Evolutionary conservation across 257 asterid genomes (phyloP), one percentile per base, ranked within the genome.

Genomic region (Jacaranda mimosifolia): DNA sequence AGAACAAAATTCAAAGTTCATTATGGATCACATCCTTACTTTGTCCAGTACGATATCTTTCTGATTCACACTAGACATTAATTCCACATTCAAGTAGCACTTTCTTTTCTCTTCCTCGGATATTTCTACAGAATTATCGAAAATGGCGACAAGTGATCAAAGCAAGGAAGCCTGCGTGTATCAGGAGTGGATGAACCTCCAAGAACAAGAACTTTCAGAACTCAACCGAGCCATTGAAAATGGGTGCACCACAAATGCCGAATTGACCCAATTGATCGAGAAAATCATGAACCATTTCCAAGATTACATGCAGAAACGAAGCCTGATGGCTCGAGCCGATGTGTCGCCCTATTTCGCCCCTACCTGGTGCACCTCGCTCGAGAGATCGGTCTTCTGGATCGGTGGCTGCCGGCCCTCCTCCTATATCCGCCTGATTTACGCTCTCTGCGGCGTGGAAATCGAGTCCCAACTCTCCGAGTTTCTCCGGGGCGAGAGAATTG

Each of bases 391-490:
- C n/a, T 78, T 77, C 1, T 90, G 93, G 96, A 79, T 88, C 77
- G 90, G 84, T 3, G 89, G 93, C 0, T 90, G 96, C 78, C 66
- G 93, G 4, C 95, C 95, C 9, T 78, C 91, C 26, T 78, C 86
- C 32, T 83, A 76, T 63, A 45, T 84, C 74, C 86, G 93, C 6
- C 88, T 86, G 11, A 77, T 74, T 19, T 82, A 88, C 73, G 89
- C 86, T 0, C 82, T 90, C 12, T 82, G 81, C 26, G 91, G 90
- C 26, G 5, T 64, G 35, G 78, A 86, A 14, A 62, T 84, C 32
- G 90, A 88, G 59, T 70, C 89, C 0, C 84, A 63, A 0, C 77
- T 87, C 17, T 9, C 55, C 0, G 83, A 82, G 55, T 83, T 86
- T 52, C 82, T 88, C 43, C 77, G 68, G 9, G 93, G 91, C 19